These are phyloP conservation scores for Podospora pseudopauciseta DNA, from an alignment of 495 filamentous ascomycete species.

Conservation along the genomic window DNA sequence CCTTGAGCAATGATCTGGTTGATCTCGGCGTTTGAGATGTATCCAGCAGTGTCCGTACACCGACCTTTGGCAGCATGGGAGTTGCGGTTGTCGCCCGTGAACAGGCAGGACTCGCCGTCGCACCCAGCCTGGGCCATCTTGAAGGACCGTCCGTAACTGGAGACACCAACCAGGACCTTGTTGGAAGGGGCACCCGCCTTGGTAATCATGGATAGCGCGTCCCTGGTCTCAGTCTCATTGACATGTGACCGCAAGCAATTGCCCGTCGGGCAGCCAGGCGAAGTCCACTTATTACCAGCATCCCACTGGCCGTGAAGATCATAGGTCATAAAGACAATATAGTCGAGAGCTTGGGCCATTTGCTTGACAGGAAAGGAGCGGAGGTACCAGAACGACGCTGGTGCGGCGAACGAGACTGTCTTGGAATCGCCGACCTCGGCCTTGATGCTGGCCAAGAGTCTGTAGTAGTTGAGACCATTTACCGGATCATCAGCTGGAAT, in stretches of 20 bases:
- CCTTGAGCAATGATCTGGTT: too few relatives aligned
- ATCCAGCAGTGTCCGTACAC: too few relatives aligned
- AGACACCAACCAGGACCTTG: too few relatives aligned
- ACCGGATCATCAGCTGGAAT: neutral
- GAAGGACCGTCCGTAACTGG: too few relatives aligned
- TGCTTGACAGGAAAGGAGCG: slow-evolving; percentile 27
- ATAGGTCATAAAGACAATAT: slow-evolving; percentile 43
- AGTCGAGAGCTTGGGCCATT: slow-evolving; percentile 25
- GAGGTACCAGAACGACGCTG: slow-evolving; percentile 35
- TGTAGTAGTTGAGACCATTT: slow-evolving; percentile 16
- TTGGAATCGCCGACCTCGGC: slow-evolving; percentile 8
- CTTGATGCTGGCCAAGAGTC: slow-evolving; percentile 17
- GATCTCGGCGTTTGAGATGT: too few relatives aligned
- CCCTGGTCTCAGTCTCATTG: too few relatives aligned
- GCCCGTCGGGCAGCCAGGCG: slow-evolving; percentile 21
- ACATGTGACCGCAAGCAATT: slow-evolving; percentile 33
- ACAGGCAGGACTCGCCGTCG: too few relatives aligned
- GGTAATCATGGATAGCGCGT: too few relatives aligned
- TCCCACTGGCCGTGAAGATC: slow-evolving; percentile 21
- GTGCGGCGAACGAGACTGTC: slow-evolving; percentile 29
- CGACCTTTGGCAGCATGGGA: too few relatives aligned
- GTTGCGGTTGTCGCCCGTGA: too few relatives aligned
- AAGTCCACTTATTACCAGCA: slow-evolving; percentile 14
- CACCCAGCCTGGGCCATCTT: too few relatives aligned
- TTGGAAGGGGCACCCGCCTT: too few relatives aligned